Percentiles rank a stretch among this genome's conserved stretches.
These are phyloP conservation scores for Alternaria angustiovoidea DNA, from an alignment of 2,329 filamentous ascomycete genomes.

Conservation along the genomic window DNA sequence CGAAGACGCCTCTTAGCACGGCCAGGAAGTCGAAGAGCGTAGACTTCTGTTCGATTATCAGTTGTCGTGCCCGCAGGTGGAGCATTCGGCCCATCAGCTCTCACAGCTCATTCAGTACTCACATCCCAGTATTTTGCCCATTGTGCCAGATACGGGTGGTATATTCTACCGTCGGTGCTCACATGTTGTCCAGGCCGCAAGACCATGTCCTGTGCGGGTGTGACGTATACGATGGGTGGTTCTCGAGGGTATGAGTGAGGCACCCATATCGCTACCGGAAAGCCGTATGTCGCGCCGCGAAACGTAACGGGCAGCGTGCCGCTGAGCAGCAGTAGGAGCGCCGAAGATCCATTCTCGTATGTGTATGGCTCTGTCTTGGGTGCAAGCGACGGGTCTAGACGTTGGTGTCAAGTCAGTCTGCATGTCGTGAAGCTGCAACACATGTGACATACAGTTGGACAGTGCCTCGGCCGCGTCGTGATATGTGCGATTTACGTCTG, in stretches of 20 bases:
- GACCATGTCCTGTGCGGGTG: conserved; percentile 85
- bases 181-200: conserved; percentile 95
- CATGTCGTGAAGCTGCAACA: background rate
- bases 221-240: conserved; percentile 86
- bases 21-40: conserved; percentile 82
- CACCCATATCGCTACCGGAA: conserved; percentile 91
- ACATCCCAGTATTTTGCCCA: conserved; percentile 94
- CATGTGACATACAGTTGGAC: conserved; percentile 70
- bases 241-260: conserved; percentile 89
- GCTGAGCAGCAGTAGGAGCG: conserved; percentile 83
- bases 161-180: conserved; percentile 89
- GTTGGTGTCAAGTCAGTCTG: background rate
- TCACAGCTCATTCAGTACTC: conserved; percentile 52
- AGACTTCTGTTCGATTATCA: conserved; percentile 69
- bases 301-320: conserved; percentile 93
- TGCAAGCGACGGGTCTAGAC: conserved; percentile 61
- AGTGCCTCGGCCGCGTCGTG: conserved; percentile 87
- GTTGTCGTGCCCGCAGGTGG: background rate
- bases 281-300: conserved; percentile 86
- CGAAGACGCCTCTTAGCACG: conserved; percentile 85
- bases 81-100: background rate
- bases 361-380: conserved; percentile 96
- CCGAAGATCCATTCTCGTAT: conserved; percentile 85
- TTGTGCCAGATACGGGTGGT: conserved; percentile 92
- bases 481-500: conserved; percentile 91